Base-by-base conservation (phyloP, 164 flowering plant species). In the Litsea cubeba region DNA sequence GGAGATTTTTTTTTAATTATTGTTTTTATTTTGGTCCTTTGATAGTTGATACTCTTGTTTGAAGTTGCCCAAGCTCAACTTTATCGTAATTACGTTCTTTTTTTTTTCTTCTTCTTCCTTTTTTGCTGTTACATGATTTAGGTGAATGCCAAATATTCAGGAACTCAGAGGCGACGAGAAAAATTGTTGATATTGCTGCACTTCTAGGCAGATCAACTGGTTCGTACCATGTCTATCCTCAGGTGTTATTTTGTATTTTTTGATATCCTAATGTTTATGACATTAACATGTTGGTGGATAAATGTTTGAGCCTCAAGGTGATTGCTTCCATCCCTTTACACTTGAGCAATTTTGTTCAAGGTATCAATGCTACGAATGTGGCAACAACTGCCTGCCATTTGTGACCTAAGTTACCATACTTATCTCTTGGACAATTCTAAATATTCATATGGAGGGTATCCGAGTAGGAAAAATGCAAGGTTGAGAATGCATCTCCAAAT, bases 171-270 rank as follows among this genome's bases (percentile, higher is more conserved):
- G 72, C 77, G 26, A 74, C 75, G 28, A 71, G 70, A 64, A 84
- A 87, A 79, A 30, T 88, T 64, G 26, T 80, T 24, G 92, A 88
- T 12, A 74, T 86, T 78, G 91, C 92, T 15, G 68, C 79, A 23
- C 73, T 60, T 74, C 75, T 92, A 23, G 88, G 88, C 40, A 81
- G 74, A 84, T 79, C 86, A 66, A 78, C 86, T 76, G 89, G 91
- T 88, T 82, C 32, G 85, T 79, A 50, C 74, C 73, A 69, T 67
- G 54, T 68, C 54, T 23, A 68, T 40, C 12, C 68, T 77, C 62
- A 65, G 74, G 49, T 74, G 71, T 71, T 74, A 50, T 30, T 70
- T 76, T 76, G 12, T 20, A 35, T 54, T 17, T 20, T 46, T 46
- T 40, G 62, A 20, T 60, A 46, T 69, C 72, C 12, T 32, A 30